Evolutionary conservation across 2,329 filamentous ascomycete species (phyloP).

Genomic region (Talaromyces sp.): DNA sequence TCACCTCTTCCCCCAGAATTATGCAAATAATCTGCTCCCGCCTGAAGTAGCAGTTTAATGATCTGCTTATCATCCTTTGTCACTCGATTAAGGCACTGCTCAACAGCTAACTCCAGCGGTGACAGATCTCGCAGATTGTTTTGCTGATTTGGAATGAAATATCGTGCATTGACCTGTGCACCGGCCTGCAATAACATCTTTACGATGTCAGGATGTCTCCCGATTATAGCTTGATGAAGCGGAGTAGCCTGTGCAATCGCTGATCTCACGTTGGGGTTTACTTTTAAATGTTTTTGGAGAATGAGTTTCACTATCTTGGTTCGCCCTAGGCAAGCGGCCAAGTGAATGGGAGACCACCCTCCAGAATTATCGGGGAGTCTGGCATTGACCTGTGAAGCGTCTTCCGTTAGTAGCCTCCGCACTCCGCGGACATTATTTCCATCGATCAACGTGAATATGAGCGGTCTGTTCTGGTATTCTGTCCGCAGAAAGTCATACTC

Average conservation of each 20-base stretch:
- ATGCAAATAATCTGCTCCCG: constrained; percentile 4
- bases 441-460: background rate
- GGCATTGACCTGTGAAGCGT: background rate
- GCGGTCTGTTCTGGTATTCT: background rate
- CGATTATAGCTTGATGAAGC: constrained; percentile 2
- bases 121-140: background rate
- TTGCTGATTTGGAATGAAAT: background rate
- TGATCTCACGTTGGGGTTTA: background rate
- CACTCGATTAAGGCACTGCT: background rate
- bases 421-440: background rate
- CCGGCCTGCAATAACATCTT: background rate
- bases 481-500: constrained; percentile 1
- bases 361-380: background rate
- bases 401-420: background rate
- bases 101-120: constrained; percentile 5
- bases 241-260: background rate
- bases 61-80: background rate
- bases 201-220: background rate
- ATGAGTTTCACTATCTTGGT: background rate
- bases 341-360: background rate
- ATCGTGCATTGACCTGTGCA: background rate
- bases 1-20: constrained; percentile 4
- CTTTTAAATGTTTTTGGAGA: background rate
- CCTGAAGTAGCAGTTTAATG: background rate
- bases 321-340: constrained; percentile 1